Evolutionary conservation across 306 rosid species (phyloP), one percentile per base, ranked within the genome.

Genomic region (Trifolium dubium): DNA sequence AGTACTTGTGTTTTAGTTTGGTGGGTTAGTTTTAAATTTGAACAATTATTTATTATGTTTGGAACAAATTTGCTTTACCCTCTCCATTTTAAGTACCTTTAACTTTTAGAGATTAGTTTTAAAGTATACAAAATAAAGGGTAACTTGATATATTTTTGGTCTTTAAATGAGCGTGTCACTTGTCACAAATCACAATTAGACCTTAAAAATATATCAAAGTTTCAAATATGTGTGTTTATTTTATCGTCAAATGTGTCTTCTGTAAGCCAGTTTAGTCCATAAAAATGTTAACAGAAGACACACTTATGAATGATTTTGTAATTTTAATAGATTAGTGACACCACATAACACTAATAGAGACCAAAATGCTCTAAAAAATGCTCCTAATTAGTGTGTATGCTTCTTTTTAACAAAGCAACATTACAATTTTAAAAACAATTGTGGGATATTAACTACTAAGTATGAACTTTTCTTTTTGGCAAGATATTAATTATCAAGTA

Each of bases 11-110:
- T 62, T 35, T 32, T 3, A 23, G 32, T 72, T 10, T 56, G 31
- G 46, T 72, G n/a, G 19, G 31, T 73, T 44, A 10, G 10, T 61
- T 73, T 60, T 62, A 10, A 61, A 29, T 44, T 6, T 43, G 10
- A 18, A 18, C 23, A 67, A 17, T 31, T 13, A 40, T 6, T 35
- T 35, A 53, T 53, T 13, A 40, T 55, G 41, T 41, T 40, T 71
- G 30, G 67, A 71, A 40, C 2, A 56, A 28, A 41, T 71, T 61
- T 73, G n/a, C 49, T 28, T 14, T 18, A 31, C 46, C 44, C 6
- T 34, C 51, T 73, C 51, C 49, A 62, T 32, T 37, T 73, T 17
- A 46, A 43, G 68, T 14, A 60, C 43, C 19, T 60, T 60, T 58
- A 41, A 32, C 5, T 59, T 72, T 58, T 28, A 56, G 66, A 50